Evolutionary conservation across 2,329 filamentous ascomycete species (phyloP), one percentile per base, ranked within the genome.

Genomic region (Aspergillus sp.): DNA sequence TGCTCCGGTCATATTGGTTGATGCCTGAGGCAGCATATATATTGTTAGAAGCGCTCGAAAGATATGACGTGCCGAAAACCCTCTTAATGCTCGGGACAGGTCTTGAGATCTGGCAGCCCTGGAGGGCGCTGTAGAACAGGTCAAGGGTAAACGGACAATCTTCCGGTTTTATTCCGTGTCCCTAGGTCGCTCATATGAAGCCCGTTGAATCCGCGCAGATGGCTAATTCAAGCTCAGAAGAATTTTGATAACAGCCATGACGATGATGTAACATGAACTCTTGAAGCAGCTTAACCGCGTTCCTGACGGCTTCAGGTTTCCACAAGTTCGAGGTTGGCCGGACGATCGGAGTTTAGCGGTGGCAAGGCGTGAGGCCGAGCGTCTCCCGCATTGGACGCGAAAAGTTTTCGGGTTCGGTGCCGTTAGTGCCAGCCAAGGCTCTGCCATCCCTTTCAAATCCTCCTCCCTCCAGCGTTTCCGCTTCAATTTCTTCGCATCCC

Each of bases 331-430:
- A 30, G 38, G 60, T 64, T 67, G 65, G 62, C 66, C 62, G 62
- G 66, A 51, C 52, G 59, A 68, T 66, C 66, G 66, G 66, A 64
- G 55, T 66, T 61, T 55, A 47, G 59, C 51, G 57, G 65, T 67
- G 62, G 62, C 62, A 63, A 58, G 68, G 57, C 47, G 64, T 67
- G 57, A 48, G 46, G 41, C 64, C 63, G 61, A 64, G 54, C 51
- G 56, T 57, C 55, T 56, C 63, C 67, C 63, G 65, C 67, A 70
- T 67, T 68, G 70, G 66, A 67, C 51, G 69, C 71, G 71, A 73
- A 74, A 73, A 73, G 69, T 72, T 72, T 73, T 73, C 71, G 71
- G 71, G 65, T 64, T 65, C 56, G 65, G 64, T 59, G 63, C 64
- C 66, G 64, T 60, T 67, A 68, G 66, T 64, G 59, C 61, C 67